These are phyloP conservation scores for Fusarium nanum DNA, from an alignment of 2,329 filamentous ascomycete species.

Conservation along the genomic window DNA sequence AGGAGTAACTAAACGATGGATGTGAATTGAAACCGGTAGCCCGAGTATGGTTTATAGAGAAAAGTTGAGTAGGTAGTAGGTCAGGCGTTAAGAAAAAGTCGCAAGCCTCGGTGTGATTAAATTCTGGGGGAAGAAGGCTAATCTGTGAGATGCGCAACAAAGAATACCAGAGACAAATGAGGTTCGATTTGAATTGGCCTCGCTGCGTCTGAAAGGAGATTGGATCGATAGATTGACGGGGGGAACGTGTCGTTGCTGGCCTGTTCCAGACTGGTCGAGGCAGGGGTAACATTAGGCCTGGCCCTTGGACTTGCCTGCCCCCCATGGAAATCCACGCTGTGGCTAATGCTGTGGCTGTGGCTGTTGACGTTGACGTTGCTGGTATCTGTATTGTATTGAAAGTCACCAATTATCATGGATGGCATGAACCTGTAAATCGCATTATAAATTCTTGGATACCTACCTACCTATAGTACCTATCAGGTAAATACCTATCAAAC, in stretches of 20 bases:
- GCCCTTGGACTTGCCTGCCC: neutral
- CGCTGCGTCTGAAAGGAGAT: slow-evolving; percentile 42
- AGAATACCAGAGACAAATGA: slow-evolving; percentile 46
- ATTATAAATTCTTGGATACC: too few species aligned
- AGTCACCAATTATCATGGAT: too few species aligned
- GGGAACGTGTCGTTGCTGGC: slow-evolving; percentile 40
- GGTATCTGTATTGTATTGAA: neutral
- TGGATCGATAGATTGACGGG: slow-evolving; percentile 18
- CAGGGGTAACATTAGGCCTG: neutral
- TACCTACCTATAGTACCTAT: too few species aligned
- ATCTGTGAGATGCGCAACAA: slow-evolving; percentile 31
- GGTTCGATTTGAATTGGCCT: slow-evolving; percentile 36
- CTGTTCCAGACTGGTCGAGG: slow-evolving; percentile 34
- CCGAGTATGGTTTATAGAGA: slow-evolving; percentile 17
- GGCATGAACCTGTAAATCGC: too few species aligned
- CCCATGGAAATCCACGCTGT: neutral
- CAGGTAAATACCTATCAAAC: too few species aligned
- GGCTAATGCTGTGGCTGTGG: slow-evolving; percentile 6
- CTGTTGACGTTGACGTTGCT: slow-evolving; percentile 24
- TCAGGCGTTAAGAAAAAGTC: slow-evolving; percentile 7
- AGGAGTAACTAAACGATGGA: slow-evolving; percentile 15
- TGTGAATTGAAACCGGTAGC: slow-evolving; percentile 4
- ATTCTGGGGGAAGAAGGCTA: slow-evolving; percentile 21
- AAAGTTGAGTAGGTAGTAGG: slow-evolving; percentile 2
- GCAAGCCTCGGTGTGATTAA: slow-evolving; percentile 7